Evolutionary conservation across 2,329 filamentous ascomycete genomes (phyloP), one percentile per base, ranked within the genome.

Genomic region (Colletotrichum sp.): DNA sequence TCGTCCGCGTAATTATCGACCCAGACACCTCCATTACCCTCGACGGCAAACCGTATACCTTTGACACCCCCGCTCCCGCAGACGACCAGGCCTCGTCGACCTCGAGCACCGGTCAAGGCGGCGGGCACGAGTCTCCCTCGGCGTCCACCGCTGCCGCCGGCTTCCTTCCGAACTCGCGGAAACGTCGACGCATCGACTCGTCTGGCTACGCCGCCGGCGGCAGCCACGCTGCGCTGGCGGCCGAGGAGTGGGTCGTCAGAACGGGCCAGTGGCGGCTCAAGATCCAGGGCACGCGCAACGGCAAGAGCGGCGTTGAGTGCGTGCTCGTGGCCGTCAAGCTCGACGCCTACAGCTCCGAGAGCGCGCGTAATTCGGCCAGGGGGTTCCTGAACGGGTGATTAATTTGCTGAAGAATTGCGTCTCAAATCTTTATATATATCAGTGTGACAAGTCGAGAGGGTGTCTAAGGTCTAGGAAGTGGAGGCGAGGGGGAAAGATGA

Each of bases 241-340:
- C 83, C 28, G 86, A 88, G 34, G 85, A 88, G 76, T 95, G 94
- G 94, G 87, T 92, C 49, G 87, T 96, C 24, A 89, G 87, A 74
- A 93, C 88, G 18, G 94, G 93, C 1, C 94, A 95, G 83, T 96
- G 94, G 94, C 88, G 94, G 75, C 82, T 96, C 78, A 89, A 91
- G 57, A 91, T 98, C 32, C 92, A 94, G 81, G 84, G 84, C 16
- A 82, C 85, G 4, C 85, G 80, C 73, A 87, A 85, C 66, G 88
- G 89, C 65, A 91, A 89, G 80, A 87, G 86, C 49, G 87, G 87
- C 3, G 88, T 93, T 72, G 94, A 96, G 84, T 94, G 95, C 75
- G 89, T 95, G 26, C 88, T 98, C 66, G 89, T 94, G 18, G 94
- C 92, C 1, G 94, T 96, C 39, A 95, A 95, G 83, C 82, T 98